These are phyloP conservation scores for Lentinula sp. DNA, from an alignment of 768 basidiomycete genomes.

Conservation along the genomic window DNA sequence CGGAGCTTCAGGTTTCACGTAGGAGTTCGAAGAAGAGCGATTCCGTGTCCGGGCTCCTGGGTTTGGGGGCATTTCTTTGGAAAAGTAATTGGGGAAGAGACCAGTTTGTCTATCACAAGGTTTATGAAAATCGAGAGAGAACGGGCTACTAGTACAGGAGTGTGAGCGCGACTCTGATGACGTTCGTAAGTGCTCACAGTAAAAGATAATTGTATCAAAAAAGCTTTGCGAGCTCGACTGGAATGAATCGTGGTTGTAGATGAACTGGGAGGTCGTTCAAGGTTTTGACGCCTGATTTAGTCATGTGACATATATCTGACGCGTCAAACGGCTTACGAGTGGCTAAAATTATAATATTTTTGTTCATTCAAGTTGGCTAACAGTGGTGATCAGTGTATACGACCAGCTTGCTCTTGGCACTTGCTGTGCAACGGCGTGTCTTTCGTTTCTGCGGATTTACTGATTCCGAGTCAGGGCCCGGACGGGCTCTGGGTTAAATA, in stretches of 20 bases:
- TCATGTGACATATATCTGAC: too few relatives aligned
- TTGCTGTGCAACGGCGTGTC: too few relatives aligned
- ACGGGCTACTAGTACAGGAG: background rate
- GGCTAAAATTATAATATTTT: too few relatives aligned
- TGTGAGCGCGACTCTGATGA: too few relatives aligned
- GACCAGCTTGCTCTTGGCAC: too few relatives aligned
- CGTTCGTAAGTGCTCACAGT: background rate
- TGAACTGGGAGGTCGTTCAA: background rate
- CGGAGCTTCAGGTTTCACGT: background rate
- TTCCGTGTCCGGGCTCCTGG: background rate
- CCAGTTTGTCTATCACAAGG: background rate
- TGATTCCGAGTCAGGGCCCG: too few relatives aligned
- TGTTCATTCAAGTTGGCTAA: too few relatives aligned
- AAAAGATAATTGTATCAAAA: background rate
- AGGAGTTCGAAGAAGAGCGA: slow-evolving; percentile 1
- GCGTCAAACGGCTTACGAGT: background rate
- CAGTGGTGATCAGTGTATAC: too few relatives aligned
- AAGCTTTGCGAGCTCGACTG: background rate
- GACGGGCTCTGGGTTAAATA: too few relatives aligned
- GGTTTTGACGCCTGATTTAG: too few relatives aligned
- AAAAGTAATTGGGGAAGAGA: background rate
- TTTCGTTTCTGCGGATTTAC: too few relatives aligned
- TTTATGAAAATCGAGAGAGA: background rate
- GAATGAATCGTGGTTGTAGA: background rate
- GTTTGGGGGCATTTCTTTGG: background rate